Percentiles rank a stretch among this genome's conserved stretches.
Evolutionary conservation across 2,329 filamentous ascomycete genomes (phyloP).

Genomic region (Colletotrichum liriopes): DNA sequence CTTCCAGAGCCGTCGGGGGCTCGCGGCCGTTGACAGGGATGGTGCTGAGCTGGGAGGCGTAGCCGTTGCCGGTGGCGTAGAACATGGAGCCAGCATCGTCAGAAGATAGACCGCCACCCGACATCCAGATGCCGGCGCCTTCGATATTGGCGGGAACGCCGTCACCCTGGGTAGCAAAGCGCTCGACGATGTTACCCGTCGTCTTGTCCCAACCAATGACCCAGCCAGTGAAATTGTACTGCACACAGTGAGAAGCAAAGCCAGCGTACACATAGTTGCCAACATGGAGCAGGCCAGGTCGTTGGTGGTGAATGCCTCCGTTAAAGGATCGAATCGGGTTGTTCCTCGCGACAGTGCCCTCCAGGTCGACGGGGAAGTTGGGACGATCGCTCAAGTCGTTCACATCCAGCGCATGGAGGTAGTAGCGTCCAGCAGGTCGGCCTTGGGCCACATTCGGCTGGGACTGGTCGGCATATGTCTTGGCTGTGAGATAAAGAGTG

Average conservation of each 20-base stretch:
- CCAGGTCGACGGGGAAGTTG: conserved; percentile 64
- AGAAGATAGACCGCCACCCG: conserved; percentile 57
- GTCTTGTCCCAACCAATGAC: conserved; percentile 65
- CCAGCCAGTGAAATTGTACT: conserved; percentile 70
- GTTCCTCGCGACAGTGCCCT: conserved; percentile 63
- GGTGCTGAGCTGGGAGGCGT: conserved; percentile 56
- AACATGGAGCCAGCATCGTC: conserved; percentile 59
- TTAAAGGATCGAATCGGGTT: conserved; percentile 64
- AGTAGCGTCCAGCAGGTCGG: conserved; percentile 53
- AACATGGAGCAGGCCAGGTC: conserved; percentile 62
- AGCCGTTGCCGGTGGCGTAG: conserved; percentile 58
- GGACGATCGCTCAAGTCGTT: conserved; percentile 55
- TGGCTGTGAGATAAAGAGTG: conserved; percentile 61
- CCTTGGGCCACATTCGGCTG: conserved; percentile 51
- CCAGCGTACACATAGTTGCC: conserved; percentile 66
- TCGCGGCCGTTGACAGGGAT: conserved; percentile 57
- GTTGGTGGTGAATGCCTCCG: conserved; percentile 67
- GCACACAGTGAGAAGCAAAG: conserved; percentile 70
- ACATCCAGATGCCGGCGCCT: conserved; percentile 63
- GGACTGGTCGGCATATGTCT: conserved; percentile 58
- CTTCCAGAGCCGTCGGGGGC: conserved; percentile 59
- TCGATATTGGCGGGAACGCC: conserved; percentile 55
- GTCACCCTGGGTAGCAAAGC: conserved; percentile 59
- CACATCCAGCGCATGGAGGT: conserved; percentile 56
- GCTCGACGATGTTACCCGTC: conserved; percentile 55